Conservation (phyloP, 2,329 filamentous ascomycete species). For the Talaromyces pinophilus region DNA sequence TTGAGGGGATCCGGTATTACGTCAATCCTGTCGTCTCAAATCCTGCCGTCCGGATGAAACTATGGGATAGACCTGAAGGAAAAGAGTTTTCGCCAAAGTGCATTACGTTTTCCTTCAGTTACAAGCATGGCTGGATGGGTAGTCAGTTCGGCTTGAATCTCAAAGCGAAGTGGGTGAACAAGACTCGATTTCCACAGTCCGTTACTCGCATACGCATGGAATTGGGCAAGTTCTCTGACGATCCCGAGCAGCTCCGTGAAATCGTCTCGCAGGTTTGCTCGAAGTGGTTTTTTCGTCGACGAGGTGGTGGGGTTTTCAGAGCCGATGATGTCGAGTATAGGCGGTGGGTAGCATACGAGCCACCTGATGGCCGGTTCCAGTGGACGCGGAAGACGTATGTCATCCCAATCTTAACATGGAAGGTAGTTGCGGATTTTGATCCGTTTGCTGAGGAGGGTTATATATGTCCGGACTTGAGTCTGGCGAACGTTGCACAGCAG, state of each 20-base stretch:
- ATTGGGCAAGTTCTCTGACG: slow-evolving; percentile 52
- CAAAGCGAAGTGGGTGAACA: slow-evolving; percentile 39
- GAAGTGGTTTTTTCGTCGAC: slow-evolving; percentile 40
- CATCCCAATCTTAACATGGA: slow-evolving; percentile 39
- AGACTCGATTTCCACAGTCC: slow-evolving; percentile 33
- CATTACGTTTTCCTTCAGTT: neutral
- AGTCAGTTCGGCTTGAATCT: neutral
- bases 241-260: slow-evolving; percentile 47
- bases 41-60: neutral
- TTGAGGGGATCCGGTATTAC: neutral
- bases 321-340: slow-evolving; percentile 34
- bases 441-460: neutral
- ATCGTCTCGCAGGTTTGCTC: slow-evolving; percentile 43
- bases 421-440: slow-evolving; percentile 39
- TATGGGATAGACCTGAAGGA: neutral
- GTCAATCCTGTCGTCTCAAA: no score
- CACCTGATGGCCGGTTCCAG: no score
- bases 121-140: neutral
- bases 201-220: slow-evolving; percentile 48
- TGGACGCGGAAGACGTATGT: neutral
- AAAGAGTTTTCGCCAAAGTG: neutral
- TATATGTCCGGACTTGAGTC: neutral
- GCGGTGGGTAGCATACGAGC: slow-evolving; percentile 36
- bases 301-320: slow-evolving; percentile 36
- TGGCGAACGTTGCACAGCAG: neutral